phyloP scores from a whole-genome alignment of 2,329 filamentous ascomycete species.

The Neurospora sp. region DNA sequence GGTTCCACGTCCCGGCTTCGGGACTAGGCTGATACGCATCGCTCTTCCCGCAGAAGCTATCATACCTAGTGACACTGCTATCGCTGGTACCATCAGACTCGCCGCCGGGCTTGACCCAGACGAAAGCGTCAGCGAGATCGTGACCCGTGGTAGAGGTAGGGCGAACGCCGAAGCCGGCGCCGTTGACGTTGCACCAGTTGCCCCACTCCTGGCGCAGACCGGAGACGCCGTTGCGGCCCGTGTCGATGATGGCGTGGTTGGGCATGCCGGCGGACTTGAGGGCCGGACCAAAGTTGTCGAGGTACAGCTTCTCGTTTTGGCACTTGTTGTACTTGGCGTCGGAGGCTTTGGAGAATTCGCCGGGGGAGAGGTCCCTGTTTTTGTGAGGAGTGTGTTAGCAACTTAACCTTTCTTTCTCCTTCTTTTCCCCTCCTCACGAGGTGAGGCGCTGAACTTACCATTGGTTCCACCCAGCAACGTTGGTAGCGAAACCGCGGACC shows the following conservation, averaged over 20 bases:
- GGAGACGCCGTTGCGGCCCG: constrained; percentile 29
- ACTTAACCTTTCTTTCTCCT: too few relatives aligned
- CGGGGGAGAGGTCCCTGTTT: constrained; percentile 22
- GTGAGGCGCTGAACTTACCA: constrained; percentile 16
- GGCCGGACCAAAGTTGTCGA: constrained; percentile 29
- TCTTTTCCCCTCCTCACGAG: not conserved
- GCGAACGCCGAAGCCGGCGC: constrained; percentile 49
- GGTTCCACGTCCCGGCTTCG: constrained; percentile 33
- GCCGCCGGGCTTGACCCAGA: constrained; percentile 57
- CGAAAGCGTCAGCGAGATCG: constrained; percentile 49
- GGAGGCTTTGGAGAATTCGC: constrained; percentile 31
- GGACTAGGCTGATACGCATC: constrained; percentile 31
- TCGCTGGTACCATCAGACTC: constrained; percentile 37
- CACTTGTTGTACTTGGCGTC: constrained; percentile 31
- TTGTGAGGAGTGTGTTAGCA: too few relatives aligned
- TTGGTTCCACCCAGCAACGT: constrained; percentile 31
- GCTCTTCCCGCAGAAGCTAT: constrained; percentile 28
- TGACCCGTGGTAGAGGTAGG: constrained; percentile 48
- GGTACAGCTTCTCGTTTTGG: constrained; percentile 33
- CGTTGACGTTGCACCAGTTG: constrained; percentile 43
- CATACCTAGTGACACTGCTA: constrained; percentile 24
- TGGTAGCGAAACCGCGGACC: constrained; percentile 29
- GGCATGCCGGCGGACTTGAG: constrained; percentile 30
- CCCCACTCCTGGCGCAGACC: constrained; percentile 35
- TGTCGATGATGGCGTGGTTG: constrained; percentile 33